phyloP scores from a whole-genome alignment of 176 grass and related monocot genomes.

The Avena sativa region DNA sequence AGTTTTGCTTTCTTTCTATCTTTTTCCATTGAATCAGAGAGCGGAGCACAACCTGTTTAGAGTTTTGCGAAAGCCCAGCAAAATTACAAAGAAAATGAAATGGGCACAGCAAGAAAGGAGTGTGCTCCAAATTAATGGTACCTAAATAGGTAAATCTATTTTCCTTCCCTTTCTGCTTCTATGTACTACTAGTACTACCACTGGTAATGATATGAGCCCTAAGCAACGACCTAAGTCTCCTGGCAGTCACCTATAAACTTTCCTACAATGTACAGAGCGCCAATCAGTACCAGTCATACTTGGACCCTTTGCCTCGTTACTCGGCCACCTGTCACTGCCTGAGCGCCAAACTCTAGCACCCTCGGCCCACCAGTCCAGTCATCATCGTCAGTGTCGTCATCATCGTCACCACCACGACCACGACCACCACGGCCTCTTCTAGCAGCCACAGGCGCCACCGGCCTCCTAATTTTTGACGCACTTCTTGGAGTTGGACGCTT shows the following conservation, averaged over 20 bases:
- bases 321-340: conserved; percentile 61
- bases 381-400: conserved; percentile 64
- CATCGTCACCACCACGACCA: conserved; percentile 23
- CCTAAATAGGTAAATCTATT: conserved; percentile 55
- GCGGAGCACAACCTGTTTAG: conserved; percentile 58
- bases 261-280: conserved; percentile 65
- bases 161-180: conserved; percentile 69
- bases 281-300: conserved; percentile 48
- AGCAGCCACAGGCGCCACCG: conserved; percentile 19
- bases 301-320: conserved; percentile 78
- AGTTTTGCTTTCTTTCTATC: conserved; percentile 38
- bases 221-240: conserved; percentile 22
- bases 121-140: conserved; percentile 60
- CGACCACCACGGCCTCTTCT: conserved; percentile 47
- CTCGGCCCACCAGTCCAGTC: conserved; percentile 74
- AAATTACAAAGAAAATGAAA: conserved; percentile 46
- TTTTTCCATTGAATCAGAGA: conserved; percentile 55
- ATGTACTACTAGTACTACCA: conserved; percentile 46
- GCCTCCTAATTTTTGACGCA: conserved; percentile 63
- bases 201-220: conserved; percentile 33
- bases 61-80: conserved; percentile 47
- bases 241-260: conserved; percentile 44
- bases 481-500: conserved; percentile 80
- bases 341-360: conserved; percentile 71
- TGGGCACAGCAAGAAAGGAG: conserved; percentile 58